phyloP scores from a whole-genome alignment of 139 green algal species.

The Picochlorum sp. region DNA sequence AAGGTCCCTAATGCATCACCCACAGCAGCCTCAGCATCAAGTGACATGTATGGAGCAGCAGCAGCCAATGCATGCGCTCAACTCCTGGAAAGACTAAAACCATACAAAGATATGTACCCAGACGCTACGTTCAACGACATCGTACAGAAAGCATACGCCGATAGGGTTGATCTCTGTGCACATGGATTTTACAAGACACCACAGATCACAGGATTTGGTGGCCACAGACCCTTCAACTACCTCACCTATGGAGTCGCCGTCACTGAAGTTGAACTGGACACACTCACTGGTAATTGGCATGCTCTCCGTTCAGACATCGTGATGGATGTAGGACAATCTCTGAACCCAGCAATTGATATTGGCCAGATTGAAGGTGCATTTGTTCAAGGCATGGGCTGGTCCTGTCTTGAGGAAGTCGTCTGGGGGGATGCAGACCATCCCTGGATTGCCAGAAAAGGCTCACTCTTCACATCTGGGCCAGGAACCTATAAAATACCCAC shows the following conservation, averaged over 20 bases:
- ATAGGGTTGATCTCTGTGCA: conserved; percentile 80
- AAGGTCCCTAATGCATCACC: conserved; percentile 95
- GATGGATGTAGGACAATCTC: conserved; percentile 89
- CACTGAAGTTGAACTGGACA: conserved; percentile 85
- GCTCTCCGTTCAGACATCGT: conserved; percentile 73
- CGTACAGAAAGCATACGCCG: conserved; percentile 68
- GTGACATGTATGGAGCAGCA: conserved; percentile 88
- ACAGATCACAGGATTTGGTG: conserved; percentile 76
- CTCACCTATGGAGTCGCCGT: conserved; percentile 58
- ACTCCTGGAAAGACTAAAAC: conserved; percentile 66
- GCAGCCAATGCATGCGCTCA: conserved; percentile 85
- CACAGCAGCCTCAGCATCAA: conserved; percentile 82
- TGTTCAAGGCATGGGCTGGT: conserved; percentile 89
- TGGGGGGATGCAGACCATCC: conserved; percentile 82
- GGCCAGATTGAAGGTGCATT: conserved; percentile 94
- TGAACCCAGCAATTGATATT: conserved; percentile 96
- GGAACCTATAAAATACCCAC: conserved; percentile 94
- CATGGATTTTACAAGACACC: conserved; percentile 94
- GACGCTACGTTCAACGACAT: conserved; percentile 39
- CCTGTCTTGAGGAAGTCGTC: conserved; percentile 89
- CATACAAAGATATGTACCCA: conserved; percentile 24
- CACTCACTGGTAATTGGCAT: conserved; percentile 73
- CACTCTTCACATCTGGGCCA: conserved; percentile 65
- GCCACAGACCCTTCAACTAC: conserved; percentile 87
- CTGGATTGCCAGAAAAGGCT: conserved; percentile 63